Conservation (phyloP, 768 basidiomycete genomes). For the Udeniomyces megalosporus region DNA sequence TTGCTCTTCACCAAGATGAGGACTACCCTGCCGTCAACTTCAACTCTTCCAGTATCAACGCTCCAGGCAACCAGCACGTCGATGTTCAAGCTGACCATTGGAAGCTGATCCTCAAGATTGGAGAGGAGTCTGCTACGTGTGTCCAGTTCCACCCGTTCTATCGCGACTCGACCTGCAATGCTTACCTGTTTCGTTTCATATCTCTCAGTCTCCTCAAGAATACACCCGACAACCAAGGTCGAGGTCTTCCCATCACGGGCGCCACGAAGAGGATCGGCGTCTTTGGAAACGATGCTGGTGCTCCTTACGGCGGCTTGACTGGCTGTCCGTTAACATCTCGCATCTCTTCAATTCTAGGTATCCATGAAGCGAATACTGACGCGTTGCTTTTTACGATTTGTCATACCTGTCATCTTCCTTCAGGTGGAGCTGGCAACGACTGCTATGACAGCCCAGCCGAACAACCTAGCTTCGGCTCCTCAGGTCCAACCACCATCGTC, state of each 20-base stretch:
- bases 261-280: background rate
- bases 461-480: background rate
- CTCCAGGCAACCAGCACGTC: too few species aligned
- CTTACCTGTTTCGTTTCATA: too few species aligned
- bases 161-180: too few species aligned
- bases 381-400: too few species aligned
- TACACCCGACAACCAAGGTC: too few species aligned
- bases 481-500: too few species aligned
- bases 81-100: constrained; percentile 38
- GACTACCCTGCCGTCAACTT: background rate
- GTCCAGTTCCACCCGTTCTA: background rate
- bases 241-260: background rate
- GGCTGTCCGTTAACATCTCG: too few species aligned
- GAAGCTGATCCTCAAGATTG: constrained; percentile 12
- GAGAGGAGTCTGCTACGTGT: constrained; percentile 1
- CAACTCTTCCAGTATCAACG: background rate
- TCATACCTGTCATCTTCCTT: too few species aligned
- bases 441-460: background rate
- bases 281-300: constrained; percentile 9
- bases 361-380: too few species aligned
- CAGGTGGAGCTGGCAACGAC: constrained; percentile 2
- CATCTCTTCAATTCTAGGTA: too few species aligned
- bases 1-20: constrained; percentile 26
- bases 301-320: background rate
- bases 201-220: constrained; percentile 4